Conservation (phyloP, 208 protist species). For the Trypanosoma lewisi region DNA sequence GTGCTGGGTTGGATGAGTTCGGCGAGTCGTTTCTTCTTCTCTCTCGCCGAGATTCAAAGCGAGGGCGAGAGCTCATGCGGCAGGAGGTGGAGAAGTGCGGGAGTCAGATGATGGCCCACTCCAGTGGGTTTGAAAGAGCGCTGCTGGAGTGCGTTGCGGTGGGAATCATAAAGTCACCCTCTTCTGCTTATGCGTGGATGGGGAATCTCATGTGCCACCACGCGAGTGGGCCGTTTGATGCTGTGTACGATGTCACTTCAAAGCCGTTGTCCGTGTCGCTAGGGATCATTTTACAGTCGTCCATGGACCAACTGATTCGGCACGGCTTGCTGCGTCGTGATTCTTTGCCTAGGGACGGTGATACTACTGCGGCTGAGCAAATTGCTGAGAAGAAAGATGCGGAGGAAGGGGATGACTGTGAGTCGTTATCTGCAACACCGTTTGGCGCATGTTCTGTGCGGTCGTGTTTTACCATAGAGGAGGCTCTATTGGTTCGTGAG, state of each 20-base stretch:
- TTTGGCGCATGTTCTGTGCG: constrained; percentile 75
- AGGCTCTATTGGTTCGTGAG: constrained; percentile 63
- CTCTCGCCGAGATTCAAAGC: constrained; percentile 33
- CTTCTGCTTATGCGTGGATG: constrained; percentile 45
- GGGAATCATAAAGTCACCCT: constrained; percentile 46
- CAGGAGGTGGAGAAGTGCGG: constrained; percentile 39
- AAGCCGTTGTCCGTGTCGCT: constrained; percentile 7
- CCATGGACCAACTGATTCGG: constrained; percentile 11
- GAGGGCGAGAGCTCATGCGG: constrained; percentile 50
- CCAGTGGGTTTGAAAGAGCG: constrained; percentile 36
- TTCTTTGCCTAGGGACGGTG: neutral
- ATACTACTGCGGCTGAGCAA: neutral
- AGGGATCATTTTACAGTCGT: constrained; percentile 1
- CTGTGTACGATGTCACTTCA: constrained; percentile 14
- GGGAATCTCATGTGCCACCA: constrained; percentile 43
- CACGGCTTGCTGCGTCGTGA: constrained; percentile 14
- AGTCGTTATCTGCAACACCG: constrained; percentile 41
- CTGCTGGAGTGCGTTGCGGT: constrained; percentile 84
- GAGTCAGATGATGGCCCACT: constrained; percentile 54
- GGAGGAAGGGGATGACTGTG: too few relatives aligned
- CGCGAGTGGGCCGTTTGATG: constrained; percentile 50
- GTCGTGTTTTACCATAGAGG: constrained; percentile 81
- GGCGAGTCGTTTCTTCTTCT: constrained; percentile 87
- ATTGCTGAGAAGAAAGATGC: neutral
- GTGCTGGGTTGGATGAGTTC: constrained; percentile 71